phyloP scores from a whole-genome alignment of 495 filamentous ascomycete species.

The Aspergillus wentii region DNA sequence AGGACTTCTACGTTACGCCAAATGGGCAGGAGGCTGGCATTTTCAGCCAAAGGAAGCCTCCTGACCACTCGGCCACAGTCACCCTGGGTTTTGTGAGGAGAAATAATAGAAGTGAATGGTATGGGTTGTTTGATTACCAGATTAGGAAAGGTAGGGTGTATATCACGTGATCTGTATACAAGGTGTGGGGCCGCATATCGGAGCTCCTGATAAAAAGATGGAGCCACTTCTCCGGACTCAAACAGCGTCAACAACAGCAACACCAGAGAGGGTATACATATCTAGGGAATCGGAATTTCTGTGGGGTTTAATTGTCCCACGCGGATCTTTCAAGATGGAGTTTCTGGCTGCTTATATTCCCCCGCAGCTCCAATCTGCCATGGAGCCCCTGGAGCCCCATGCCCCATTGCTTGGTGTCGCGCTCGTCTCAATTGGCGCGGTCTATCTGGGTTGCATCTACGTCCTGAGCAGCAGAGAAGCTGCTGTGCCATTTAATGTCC shows the following conservation, averaged over 20 bases:
- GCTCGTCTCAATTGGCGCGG: conserved; percentile 27
- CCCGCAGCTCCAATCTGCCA: conserved; percentile 16
- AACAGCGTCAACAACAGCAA: too few species aligned
- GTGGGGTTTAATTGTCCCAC: too few species aligned
- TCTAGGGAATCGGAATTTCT: too few species aligned
- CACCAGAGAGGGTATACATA: too few species aligned
- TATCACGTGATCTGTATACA: background rate
- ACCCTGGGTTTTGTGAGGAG: too few species aligned
- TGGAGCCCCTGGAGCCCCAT: conserved; percentile 16
- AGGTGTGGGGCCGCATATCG: conserved; percentile 16
- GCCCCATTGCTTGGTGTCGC: conserved; percentile 21
- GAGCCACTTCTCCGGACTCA: conserved; percentile 13
- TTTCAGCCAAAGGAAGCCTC: too few species aligned
- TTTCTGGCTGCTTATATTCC: conserved; percentile 21
- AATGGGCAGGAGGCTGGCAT: too few species aligned
- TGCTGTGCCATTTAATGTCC: conserved; percentile 53
- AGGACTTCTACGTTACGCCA: too few species aligned
- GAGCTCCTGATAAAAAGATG: conserved; percentile 14
- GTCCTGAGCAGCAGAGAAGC: conserved; percentile 35
- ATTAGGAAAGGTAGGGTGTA: too few species aligned
- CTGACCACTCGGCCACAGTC: too few species aligned
- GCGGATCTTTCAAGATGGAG: conserved; percentile 27
- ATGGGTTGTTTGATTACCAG: too few species aligned
- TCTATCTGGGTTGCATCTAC: conserved; percentile 35
- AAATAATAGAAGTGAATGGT: too few species aligned